These are phyloP conservation scores for Dalbergia cultrata DNA, from an alignment of 306 rosid species.

Conservation along the genomic window DNA sequence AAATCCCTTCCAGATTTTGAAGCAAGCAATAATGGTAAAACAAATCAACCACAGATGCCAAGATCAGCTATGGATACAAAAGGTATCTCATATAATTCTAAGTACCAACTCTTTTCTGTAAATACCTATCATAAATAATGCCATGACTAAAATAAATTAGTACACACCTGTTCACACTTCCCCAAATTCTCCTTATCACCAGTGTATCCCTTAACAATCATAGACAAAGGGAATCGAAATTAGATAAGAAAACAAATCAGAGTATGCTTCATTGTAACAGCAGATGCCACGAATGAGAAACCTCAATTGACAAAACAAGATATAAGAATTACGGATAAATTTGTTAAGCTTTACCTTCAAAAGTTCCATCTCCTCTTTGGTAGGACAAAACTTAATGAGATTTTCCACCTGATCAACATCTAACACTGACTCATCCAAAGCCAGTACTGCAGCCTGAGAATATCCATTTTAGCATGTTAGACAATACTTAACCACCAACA, in stretches of 20 bases:
- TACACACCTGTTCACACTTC: constrained; percentile 94
- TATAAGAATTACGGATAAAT: constrained; percentile 31
- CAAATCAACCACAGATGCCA: not conserved
- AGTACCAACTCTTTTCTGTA: not conserved
- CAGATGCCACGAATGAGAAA: constrained; percentile 38
- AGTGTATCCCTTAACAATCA: constrained; percentile 71
- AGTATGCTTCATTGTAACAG: constrained; percentile 22
- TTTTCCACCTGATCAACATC: constrained; percentile 98
- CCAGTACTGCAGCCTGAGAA: constrained; percentile 89
- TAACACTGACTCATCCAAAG: constrained; percentile 91
- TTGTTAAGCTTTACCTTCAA: constrained; percentile 73
- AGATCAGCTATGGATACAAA: constrained; percentile 22
- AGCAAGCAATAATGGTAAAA: constrained; percentile 32
- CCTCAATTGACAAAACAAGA: constrained; percentile 36
- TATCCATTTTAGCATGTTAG: constrained; percentile 44
- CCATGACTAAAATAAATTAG: constrained; percentile 44
- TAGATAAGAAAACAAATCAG: constrained; percentile 39
- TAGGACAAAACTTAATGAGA: constrained; percentile 94
- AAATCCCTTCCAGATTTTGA: constrained; percentile 20
- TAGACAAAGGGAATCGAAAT: constrained; percentile 50
- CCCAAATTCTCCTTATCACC: constrained; percentile 91
- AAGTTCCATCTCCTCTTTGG: constrained; percentile 98
- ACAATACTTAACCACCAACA: constrained; percentile 23
- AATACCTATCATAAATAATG: constrained; percentile 36
- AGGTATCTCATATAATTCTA: constrained; percentile 22